Conservation (phyloP, 2,329 filamentous ascomycete genomes). For the Lithohypha guttulata region DNA sequence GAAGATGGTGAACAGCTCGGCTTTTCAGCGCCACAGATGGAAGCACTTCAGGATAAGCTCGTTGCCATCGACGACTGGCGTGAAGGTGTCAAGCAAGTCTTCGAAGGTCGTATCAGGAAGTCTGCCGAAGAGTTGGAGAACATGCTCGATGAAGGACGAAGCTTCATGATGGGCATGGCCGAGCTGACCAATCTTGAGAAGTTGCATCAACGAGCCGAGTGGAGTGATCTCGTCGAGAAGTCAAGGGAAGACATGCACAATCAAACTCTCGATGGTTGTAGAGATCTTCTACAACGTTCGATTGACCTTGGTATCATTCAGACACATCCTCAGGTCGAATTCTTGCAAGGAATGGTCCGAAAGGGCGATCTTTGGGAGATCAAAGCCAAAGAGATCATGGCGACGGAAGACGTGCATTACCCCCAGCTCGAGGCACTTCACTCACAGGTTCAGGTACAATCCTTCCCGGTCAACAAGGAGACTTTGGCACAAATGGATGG, state of each 20-base stretch:
- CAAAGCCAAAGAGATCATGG: slow-evolving; percentile 85
- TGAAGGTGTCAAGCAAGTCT: slow-evolving; percentile 57
- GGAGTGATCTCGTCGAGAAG: slow-evolving; percentile 67
- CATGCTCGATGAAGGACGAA: slow-evolving; percentile 76
- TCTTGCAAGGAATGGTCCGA: slow-evolving; percentile 63
- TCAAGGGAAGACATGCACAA: slow-evolving; percentile 53
- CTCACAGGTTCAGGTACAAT: slow-evolving; percentile 54
- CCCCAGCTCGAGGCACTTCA: slow-evolving; percentile 88
- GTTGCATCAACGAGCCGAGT: slow-evolving; percentile 73
- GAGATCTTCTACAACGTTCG: slow-evolving; percentile 66
- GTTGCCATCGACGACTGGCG: slow-evolving; percentile 79
- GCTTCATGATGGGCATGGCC: slow-evolving; percentile 82
- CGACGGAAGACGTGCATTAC: slow-evolving; percentile 85
- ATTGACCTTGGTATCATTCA: slow-evolving; percentile 65
- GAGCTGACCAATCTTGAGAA: slow-evolving; percentile 75
- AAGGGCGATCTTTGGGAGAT: slow-evolving; percentile 81
- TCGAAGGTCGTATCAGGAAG: slow-evolving; percentile 54
- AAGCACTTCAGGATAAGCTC: slow-evolving; percentile 71
- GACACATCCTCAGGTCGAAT: slow-evolving; percentile 67
- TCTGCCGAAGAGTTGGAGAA: slow-evolving; percentile 73
- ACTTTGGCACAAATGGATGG: slow-evolving; percentile 76
- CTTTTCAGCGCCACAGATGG: slow-evolving; percentile 89
- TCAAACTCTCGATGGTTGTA: slow-evolving; percentile 67
- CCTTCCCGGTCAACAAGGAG: slow-evolving; percentile 67
- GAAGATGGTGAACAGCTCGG: slow-evolving; percentile 73